Evolutionary conservation across 208 protist species (phyloP), one percentile per base, ranked within the genome.

Genomic region (Acanthamoeba healyi): DNA sequence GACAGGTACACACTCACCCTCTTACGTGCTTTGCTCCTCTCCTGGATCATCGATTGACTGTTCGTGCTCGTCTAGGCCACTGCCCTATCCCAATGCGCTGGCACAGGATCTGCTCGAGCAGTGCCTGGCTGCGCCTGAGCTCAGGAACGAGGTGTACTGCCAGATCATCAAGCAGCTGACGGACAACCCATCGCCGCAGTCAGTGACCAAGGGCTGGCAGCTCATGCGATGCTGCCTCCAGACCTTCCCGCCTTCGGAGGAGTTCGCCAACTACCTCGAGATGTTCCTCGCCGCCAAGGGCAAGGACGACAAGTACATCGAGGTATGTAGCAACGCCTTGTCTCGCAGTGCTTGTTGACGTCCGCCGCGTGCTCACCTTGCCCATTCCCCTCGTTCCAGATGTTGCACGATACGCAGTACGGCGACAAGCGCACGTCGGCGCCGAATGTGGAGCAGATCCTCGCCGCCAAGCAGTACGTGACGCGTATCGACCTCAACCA

Each of bases 131-230:
- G 34, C 58, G 29, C 63, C 87, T 9, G 67, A 93, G 32, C 26
- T 93, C 32, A 19, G 87, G 14, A 81, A 93, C 46, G 87, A 93
- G 61, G 46, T 93, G 17, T 93, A 93, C 61, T 93, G 58, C 58
- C 87, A 93, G 67, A n/a, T 81, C 87, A 65, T 93, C 49, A 93
- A 93, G 87, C 87, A 93, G 87, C 87, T 93, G 32, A 93, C 34
- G 34, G 63, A 93, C 12, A 93, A 93, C 87, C 87, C 87, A 14
- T 58, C 34, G 29, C 58, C 49, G 63, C 40, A 77, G 38, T 81
- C 36, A 15, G 79, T 61, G 51, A 51, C 26, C n/a, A 88, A 88
- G 51, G 87, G 87, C 58, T 79, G 44, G 87, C 58, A 93, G 87
- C 58, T 93, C 63, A 93, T 93, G 87, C 26, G 29, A 7, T 81